Evolutionary conservation across 495 filamentous ascomycete species (phyloP).

Genomic region (Aspergillus avenaceus): DNA sequence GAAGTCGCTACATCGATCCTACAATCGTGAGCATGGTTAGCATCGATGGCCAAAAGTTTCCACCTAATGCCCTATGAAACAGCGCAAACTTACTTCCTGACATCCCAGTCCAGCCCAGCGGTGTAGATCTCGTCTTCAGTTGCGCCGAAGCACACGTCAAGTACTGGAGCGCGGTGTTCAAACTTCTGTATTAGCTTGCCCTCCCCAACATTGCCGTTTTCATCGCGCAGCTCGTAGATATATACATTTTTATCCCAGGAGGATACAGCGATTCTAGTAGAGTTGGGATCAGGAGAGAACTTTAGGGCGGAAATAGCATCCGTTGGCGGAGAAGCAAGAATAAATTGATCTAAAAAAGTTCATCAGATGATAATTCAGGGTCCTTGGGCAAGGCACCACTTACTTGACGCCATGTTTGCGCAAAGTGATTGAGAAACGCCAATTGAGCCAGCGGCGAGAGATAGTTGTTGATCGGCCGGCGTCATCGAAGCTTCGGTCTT

Average conservation of each 20-base stretch:
- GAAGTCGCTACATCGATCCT: conserved; percentile 72
- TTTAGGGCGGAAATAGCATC: conserved; percentile 84
- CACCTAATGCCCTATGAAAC: neutral
- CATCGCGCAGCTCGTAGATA: conserved; percentile 73
- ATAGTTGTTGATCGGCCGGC: conserved; percentile 18
- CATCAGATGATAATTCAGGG: conserved; percentile 8
- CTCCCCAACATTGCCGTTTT: conserved; percentile 51
- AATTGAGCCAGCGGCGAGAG: neutral
- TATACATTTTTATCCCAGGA: conserved; percentile 95
- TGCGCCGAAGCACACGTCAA: conserved; percentile 87
- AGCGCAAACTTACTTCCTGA: conserved; percentile 56
- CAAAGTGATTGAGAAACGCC: neutral
- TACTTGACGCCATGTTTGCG: conserved; percentile 36
- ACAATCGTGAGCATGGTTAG: conserved; percentile 14
- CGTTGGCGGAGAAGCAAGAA: conserved; percentile 60
- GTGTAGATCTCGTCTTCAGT: conserved; percentile 77
- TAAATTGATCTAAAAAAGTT: conserved; percentile 39
- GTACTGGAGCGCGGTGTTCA: conserved; percentile 78
- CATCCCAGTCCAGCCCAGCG: conserved; percentile 79
- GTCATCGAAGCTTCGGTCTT: conserved; percentile 25
- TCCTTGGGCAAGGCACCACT: conserved; percentile 11
- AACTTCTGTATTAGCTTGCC: conserved; percentile 65
- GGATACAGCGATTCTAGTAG: conserved; percentile 72
- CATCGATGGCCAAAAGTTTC: neutral
- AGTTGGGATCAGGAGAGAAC: conserved; percentile 68